phyloP scores from a whole-genome alignment of 306 rosid species.

The Carpinus viminea region DNA sequence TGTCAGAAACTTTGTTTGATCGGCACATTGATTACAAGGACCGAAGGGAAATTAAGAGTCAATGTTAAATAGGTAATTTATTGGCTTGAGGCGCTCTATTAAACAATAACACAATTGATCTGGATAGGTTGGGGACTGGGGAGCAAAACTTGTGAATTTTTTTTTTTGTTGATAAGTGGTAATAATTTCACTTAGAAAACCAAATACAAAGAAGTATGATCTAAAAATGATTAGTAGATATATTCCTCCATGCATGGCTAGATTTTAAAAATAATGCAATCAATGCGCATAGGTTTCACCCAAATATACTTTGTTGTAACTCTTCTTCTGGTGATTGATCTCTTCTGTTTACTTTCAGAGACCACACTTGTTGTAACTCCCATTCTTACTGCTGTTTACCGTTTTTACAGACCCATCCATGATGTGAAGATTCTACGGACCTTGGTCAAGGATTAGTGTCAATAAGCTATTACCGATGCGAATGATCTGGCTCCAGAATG shows the following conservation, averaged over 20 bases:
- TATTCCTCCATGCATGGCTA: neutral
- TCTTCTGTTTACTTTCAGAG: neutral
- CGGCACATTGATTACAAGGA: too few species aligned
- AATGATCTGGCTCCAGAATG: neutral
- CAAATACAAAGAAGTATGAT: too few species aligned
- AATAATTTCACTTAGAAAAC: too few species aligned
- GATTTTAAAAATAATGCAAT: neutral
- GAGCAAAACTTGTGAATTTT: too few species aligned
- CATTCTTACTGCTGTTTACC: neutral
- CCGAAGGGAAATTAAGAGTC: too few species aligned
- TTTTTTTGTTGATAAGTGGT: too few species aligned
- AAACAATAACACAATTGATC: too few species aligned
- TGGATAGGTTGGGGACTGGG: too few species aligned
- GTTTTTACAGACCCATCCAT: constrained; percentile 76
- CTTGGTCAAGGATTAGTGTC: constrained; percentile 63
- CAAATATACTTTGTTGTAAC: neutral
- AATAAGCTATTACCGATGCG: constrained; percentile 4
- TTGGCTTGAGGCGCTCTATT: too few species aligned
- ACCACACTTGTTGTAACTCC: neutral
- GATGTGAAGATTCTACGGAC: constrained; percentile 91
- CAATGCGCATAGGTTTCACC: neutral
- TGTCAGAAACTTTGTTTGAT: too few species aligned
- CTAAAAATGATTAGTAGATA: neutral
- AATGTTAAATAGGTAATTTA: too few species aligned
- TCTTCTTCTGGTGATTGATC: constrained; percentile 9